A percentile compares a stretch with the other conserved stretches of the same genome.
Conservation (phyloP, 495 filamentous ascomycete species). For the Bacidia gigantensis region DNA sequence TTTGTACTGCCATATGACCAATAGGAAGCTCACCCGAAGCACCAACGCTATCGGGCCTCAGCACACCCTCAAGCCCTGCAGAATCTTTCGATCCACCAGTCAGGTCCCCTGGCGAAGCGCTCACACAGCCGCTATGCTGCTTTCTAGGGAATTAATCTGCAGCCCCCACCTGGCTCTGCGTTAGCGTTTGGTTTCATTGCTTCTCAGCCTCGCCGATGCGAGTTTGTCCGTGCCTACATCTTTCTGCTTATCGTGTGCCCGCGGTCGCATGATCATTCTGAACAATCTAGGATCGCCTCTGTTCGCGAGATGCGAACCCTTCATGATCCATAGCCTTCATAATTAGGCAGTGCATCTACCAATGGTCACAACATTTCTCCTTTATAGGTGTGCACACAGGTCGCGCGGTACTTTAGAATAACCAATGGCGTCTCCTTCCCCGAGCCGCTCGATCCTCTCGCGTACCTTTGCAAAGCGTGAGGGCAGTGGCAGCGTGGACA, state of each 20-base stretch:
- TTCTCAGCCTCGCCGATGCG: no score
- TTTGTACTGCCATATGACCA: no score
- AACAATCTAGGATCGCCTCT: no score
- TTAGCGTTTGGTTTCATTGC: no score
- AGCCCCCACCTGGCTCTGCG: background rate
- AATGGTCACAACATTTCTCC: background rate
- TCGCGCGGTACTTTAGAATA: background rate
- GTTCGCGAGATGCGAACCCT: no score
- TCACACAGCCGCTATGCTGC: background rate
- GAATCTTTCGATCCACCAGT: background rate
- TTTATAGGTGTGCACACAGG: background rate
- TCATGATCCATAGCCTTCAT: no score
- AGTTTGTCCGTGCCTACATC: no score
- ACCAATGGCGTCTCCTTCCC: background rate
- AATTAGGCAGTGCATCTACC: no score
- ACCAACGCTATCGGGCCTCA: no score
- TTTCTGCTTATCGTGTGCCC: no score
- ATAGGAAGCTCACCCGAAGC: no score
- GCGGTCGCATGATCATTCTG: no score
- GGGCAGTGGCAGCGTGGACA: background rate
- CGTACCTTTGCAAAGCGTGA: slow-evolving; percentile 2
- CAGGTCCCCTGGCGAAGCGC: background rate
- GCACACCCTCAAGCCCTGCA: background rate
- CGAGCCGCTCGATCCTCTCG: slow-evolving; percentile 4
- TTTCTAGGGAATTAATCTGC: background rate